phyloP scores from a whole-genome alignment of 1,284 basidiomycete genomes.

The Sanghuangporus weigelae region DNA sequence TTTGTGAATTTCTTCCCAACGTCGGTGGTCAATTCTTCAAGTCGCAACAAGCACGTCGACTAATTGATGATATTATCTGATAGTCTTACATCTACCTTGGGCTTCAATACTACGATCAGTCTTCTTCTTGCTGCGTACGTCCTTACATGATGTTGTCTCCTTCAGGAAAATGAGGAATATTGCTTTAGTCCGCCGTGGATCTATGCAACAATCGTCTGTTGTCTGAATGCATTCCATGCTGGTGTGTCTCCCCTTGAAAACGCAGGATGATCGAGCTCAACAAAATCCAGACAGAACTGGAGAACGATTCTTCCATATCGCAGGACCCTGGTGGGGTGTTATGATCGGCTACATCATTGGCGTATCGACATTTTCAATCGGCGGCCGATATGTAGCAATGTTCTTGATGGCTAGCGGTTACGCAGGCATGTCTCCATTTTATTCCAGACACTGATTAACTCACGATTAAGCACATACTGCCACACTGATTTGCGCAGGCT shows the following conservation, averaged over 20 bases:
- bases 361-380: slow-evolving; percentile 22
- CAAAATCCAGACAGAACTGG: slow-evolving; percentile 24
- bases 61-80: slow-evolving; percentile 43
- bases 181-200: slow-evolving; percentile 25
- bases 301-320: slow-evolving; percentile 31
- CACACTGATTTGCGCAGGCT: slow-evolving; percentile 20
- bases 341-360: slow-evolving; percentile 26
- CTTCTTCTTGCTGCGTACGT: slow-evolving; percentile 34
- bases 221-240: slow-evolving; percentile 35
- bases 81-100: slow-evolving; percentile 33
- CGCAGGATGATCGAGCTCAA: slow-evolving; percentile 25
- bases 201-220: slow-evolving; percentile 24
- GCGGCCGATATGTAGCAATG: slow-evolving; percentile 26
- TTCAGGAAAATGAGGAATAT: background rate
- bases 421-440: slow-evolving; percentile 24
- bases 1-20: slow-evolving; percentile 76
- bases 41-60: slow-evolving; percentile 15
- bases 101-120: slow-evolving; percentile 30
- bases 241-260: slow-evolving; percentile 21
- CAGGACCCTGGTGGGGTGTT: slow-evolving; percentile 21
- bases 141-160: background rate
- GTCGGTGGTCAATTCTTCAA: slow-evolving; percentile 30
- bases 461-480: background rate
- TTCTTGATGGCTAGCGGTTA: slow-evolving; percentile 25
- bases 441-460: slow-evolving; percentile 43